Conservation (phyloP, 2,329 filamentous ascomycete genomes). For the Diplodia scrobiculata region DNA sequence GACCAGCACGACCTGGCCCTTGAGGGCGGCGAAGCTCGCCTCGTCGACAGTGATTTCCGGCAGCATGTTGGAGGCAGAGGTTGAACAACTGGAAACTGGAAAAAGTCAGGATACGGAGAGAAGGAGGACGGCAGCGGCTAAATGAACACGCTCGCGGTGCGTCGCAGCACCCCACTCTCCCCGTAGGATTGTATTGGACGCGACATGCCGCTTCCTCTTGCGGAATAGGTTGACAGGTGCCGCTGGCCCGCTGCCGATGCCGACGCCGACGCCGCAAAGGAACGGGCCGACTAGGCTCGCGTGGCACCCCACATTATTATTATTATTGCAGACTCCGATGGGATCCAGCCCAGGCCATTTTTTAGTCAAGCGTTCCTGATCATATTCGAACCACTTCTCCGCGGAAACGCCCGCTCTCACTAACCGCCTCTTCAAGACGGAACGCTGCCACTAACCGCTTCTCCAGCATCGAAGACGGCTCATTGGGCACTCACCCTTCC, state of each 20-base stretch:
- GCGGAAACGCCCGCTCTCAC: background rate
- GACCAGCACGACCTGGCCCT: constrained; percentile 55
- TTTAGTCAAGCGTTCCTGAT: background rate
- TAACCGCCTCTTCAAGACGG: background rate
- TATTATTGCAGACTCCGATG: background rate
- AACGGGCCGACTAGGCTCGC: background rate
- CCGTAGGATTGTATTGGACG: too few relatives aligned
- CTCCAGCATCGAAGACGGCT: too few relatives aligned
- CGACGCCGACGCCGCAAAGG: background rate
- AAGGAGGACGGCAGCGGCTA: too few relatives aligned
- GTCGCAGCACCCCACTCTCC: too few relatives aligned
- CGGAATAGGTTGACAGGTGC: background rate
- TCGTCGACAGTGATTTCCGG: constrained; percentile 53
- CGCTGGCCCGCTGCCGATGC: background rate
- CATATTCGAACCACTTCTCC: too few relatives aligned
- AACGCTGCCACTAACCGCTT: too few relatives aligned
- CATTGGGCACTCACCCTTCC: too few relatives aligned
- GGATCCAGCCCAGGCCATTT: background rate
- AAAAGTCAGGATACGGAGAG: background rate
- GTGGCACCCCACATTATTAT: background rate
- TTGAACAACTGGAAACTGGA: background rate
- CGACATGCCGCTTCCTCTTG: too few relatives aligned
- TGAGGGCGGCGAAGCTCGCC: constrained; percentile 48
- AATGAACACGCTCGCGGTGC: too few relatives aligned
- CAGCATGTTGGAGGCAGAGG: constrained; percentile 39